phyloP scores from a whole-genome alignment of 495 filamentous ascomycete species.

The Xylaria flabelliformis region DNA sequence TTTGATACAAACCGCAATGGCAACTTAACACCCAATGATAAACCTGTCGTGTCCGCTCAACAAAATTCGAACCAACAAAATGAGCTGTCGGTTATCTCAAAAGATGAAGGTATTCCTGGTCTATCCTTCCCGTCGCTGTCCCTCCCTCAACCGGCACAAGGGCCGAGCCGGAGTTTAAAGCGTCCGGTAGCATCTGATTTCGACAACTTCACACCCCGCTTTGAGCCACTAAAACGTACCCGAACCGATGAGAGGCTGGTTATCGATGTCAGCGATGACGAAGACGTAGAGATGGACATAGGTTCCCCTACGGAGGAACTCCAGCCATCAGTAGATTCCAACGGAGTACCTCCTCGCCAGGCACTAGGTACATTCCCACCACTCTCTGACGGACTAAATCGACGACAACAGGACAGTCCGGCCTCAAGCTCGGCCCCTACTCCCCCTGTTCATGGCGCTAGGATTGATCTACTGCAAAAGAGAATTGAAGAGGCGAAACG shows the following conservation, averaged over 20 bases:
- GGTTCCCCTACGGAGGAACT: constrained; percentile 51
- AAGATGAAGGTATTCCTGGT: constrained; percentile 35
- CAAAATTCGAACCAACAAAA: constrained; percentile 18
- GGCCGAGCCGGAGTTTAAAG: constrained; percentile 59
- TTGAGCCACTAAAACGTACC: constrained; percentile 63
- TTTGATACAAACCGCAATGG: constrained; percentile 10
- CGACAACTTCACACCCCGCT: constrained; percentile 58
- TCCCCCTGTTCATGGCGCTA: constrained; percentile 41
- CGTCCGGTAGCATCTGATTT: constrained; percentile 89
- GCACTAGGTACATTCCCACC: constrained; percentile 54
- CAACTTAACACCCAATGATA: constrained; percentile 7
- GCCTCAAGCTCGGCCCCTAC: constrained; percentile 45
- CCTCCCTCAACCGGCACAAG: constrained; percentile 30
- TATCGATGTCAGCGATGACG: constrained; percentile 77
- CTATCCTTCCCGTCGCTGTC: constrained; percentile 26
- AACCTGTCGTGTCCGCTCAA: background rate
- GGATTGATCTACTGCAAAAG: constrained; percentile 68
- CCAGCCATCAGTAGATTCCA: constrained; percentile 33
- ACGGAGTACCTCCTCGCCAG: constrained; percentile 31
- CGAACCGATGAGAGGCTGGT: constrained; percentile 60
- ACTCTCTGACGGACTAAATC: constrained; percentile 46
- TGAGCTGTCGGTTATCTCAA: constrained; percentile 27
- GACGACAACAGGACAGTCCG: constrained; percentile 48
- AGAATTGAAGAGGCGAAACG: constrained; percentile 77
- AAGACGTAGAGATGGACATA: constrained; percentile 58